Conservation (phyloP, 2,329 filamentous ascomycete species). For the Penicillium rolfsii region DNA sequence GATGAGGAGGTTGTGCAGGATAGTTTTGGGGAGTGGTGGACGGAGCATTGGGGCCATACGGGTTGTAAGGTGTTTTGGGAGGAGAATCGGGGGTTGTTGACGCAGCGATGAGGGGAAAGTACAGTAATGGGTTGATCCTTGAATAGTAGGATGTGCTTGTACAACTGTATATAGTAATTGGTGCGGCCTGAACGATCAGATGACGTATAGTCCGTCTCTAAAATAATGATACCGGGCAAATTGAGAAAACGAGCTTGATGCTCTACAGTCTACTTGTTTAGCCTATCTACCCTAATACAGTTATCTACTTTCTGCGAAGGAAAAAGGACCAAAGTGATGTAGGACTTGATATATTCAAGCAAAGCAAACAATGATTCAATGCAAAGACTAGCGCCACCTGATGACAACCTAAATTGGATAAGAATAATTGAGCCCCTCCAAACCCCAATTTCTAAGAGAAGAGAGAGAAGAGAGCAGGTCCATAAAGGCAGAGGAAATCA, state of each 20-base stretch:
- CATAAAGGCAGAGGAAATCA: constrained; percentile 19
- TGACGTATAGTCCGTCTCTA: neutral
- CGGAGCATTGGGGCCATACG: constrained; percentile 81
- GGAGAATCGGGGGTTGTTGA: constrained; percentile 70
- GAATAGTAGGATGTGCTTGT: neutral
- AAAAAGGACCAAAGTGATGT: neutral
- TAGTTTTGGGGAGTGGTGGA: constrained; percentile 96
- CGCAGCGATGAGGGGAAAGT: constrained; percentile 59
- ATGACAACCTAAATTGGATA: neutral
- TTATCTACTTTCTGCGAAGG: neutral
- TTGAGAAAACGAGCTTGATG: neutral
- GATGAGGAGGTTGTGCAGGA: constrained; percentile 73
- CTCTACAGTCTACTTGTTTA: neutral
- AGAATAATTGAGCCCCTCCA: constrained; percentile 11
- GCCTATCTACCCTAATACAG: neutral
- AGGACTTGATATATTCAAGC: neutral
- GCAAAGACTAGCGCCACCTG: constrained; percentile 4
- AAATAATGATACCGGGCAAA: neutral
- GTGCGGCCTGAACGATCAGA: neutral
- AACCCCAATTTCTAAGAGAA: constrained; percentile 15
- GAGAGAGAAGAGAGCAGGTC: constrained; percentile 28
- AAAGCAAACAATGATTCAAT: neutral
- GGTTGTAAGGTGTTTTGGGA: constrained; percentile 86
- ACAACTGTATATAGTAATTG: neutral
- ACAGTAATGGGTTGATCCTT: neutral